Conservation (phyloP, 2,329 filamentous ascomycete genomes). For the Arthroderma sp. region DNA sequence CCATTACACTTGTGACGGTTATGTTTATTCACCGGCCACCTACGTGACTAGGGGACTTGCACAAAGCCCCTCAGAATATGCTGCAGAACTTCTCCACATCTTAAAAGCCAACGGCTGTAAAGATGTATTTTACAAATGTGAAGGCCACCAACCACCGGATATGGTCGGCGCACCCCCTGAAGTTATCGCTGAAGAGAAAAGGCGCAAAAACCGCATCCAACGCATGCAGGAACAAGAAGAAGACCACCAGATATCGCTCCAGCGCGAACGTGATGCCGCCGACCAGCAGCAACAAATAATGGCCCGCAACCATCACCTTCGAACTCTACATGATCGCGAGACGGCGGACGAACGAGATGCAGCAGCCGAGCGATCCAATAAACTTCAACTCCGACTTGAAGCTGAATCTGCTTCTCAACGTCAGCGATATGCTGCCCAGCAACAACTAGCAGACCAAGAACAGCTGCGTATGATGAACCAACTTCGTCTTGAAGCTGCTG, state of each 20-base stretch:
- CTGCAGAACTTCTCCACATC: constrained; percentile 11
- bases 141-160: constrained; percentile 14
- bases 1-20: constrained; percentile 40
- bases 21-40: constrained; percentile 53
- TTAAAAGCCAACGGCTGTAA: constrained; percentile 14
- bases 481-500: constrained; percentile 11
- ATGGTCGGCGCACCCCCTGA: constrained; percentile 14
- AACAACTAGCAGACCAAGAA: constrained; percentile 10
- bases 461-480: constrained; percentile 10
- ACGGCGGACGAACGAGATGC: constrained; percentile 11
- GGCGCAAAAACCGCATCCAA: constrained; percentile 10
- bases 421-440: constrained; percentile 8
- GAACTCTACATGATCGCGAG: constrained; percentile 13
- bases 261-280: constrained; percentile 10
- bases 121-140: constrained; percentile 14
- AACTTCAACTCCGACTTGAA: constrained; percentile 12
- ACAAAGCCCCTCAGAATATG: constrained; percentile 9
- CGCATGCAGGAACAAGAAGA: constrained; percentile 14
- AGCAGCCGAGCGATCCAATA: constrained; percentile 7
- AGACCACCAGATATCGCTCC: constrained; percentile 13
- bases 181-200: constrained; percentile 12
- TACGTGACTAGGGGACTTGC: constrained; percentile 37
- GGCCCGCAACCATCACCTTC: constrained; percentile 12
- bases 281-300: constrained; percentile 10
- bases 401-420: constrained; percentile 11